These are phyloP conservation scores for Panaeolus papilionaceus DNA, from an alignment of 768 basidiomycete species.

Conservation along the genomic window DNA sequence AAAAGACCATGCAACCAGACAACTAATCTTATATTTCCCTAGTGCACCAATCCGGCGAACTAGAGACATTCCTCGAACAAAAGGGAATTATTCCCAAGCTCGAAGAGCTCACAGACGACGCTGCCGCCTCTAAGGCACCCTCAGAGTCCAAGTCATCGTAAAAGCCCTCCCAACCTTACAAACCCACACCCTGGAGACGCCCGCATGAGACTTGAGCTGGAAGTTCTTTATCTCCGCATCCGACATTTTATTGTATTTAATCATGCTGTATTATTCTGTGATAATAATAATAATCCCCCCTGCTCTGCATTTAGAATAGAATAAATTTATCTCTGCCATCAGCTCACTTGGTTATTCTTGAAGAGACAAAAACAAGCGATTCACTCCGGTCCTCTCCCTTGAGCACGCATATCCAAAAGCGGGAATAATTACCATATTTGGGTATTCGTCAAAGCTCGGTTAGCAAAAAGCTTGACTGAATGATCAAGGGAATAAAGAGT, in stretches of 20 bases:
- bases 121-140: neutral
- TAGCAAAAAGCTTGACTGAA: too few species aligned
- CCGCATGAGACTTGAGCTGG: neutral
- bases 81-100: constrained; percentile 70
- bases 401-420: neutral
- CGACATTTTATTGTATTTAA: constrained; percentile 8
- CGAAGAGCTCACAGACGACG: constrained; percentile 21
- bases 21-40: constrained; percentile 19
- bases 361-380: neutral
- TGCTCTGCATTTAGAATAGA: neutral
- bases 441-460: neutral
- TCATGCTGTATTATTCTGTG: constrained; percentile 11
- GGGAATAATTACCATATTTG: neutral
- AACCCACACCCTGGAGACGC: neutral
- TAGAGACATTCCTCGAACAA: constrained; percentile 81
- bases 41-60: constrained; percentile 98
- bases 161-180: neutral
- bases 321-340: neutral
- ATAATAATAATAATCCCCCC: neutral
- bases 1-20: constrained; percentile 15
- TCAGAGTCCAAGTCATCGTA: neutral
- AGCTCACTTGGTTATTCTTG: neutral
- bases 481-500: neutral
- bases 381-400: neutral
- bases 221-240: constrained; percentile 11